A percentile compares a stretch with the other conserved stretches of the same genome.
Conservation (phyloP, 495 filamentous ascomycete genomes). For the Filosporella fistucella region DNA sequence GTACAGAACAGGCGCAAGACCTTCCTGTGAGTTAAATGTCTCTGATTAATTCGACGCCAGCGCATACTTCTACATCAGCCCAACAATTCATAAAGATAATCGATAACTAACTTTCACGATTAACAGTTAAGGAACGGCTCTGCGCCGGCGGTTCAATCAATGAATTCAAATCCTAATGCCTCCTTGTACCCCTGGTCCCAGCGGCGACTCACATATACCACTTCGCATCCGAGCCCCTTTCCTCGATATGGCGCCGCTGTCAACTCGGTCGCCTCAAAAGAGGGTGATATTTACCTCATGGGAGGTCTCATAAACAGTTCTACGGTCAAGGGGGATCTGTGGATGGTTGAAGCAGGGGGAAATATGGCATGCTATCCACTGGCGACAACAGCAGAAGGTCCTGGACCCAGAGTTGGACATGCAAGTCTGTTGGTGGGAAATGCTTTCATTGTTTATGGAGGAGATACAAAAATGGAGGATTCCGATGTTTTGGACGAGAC, state of each 20-base stretch:
- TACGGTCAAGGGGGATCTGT: constrained; percentile 93
- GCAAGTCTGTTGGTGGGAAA: constrained; percentile 93
- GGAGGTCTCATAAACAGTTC: constrained; percentile 91
- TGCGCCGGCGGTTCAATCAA: constrained; percentile 15
- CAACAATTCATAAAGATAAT: not conserved
- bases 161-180: constrained; percentile 38
- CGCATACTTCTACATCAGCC: not conserved
- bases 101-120: constrained; percentile 8
- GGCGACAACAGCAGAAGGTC: constrained; percentile 85
- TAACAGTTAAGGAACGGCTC: constrained; percentile 43
- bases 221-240: constrained; percentile 81
- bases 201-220: constrained; percentile 77
- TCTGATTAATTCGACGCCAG: constrained; percentile 1
- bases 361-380: constrained; percentile 89
- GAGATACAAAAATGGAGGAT: constrained; percentile 96
- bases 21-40: constrained; percentile 40
- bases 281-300: constrained; percentile 98
- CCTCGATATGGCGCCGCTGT: constrained; percentile 96
- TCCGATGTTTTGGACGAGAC: constrained; percentile 89
- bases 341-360: constrained; percentile 93
- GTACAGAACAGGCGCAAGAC: constrained; percentile 30
- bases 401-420: constrained; percentile 93
- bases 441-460: constrained; percentile 98
- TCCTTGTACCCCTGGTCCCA: constrained; percentile 96
- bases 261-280: constrained; percentile 87